These are phyloP conservation scores for Singerocomus inundabilis DNA, from an alignment of 1,284 basidiomycete species.

Conservation along the genomic window DNA sequence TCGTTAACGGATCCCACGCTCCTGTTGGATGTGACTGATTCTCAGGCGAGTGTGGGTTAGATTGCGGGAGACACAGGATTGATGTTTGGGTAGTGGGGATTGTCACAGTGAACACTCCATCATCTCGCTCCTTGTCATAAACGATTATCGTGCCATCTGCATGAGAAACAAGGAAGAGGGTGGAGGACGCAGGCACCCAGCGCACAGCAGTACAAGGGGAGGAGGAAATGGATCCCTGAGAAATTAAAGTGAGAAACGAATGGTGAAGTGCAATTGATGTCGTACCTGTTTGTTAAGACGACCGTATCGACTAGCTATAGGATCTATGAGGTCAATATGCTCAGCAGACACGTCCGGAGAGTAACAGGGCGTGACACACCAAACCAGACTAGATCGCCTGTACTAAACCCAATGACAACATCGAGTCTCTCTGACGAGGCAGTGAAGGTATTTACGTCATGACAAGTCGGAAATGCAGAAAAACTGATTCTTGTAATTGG, in stretches of 20 bases:
- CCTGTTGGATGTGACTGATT: conserved; percentile 7
- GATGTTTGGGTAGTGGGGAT: conserved; percentile 41
- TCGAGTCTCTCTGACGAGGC: conserved; percentile 80
- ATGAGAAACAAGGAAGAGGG: conserved; percentile 89
- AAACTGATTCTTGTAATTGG: conserved; percentile 85
- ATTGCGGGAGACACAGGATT: conserved; percentile 10
- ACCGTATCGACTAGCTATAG: conserved; percentile 80
- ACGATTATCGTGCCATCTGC: conserved; percentile 86
- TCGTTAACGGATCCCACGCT: conserved; percentile 73
- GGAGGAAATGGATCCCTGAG: conserved; percentile 24
- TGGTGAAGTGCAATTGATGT: conserved; percentile 17
- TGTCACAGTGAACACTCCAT: conserved; percentile 67
- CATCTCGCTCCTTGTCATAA: conserved; percentile 88
- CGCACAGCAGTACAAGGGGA: conserved; percentile 57
- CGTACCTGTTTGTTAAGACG: conserved; percentile 88
- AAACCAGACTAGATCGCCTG: conserved; percentile 93
- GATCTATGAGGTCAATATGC: conserved; percentile 49
- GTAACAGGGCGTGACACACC: conserved; percentile 45
- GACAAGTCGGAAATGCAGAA: conserved; percentile 83
- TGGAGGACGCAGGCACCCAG: conserved; percentile 86
- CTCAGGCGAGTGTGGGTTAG: conserved; percentile 12
- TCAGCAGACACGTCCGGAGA: not conserved
- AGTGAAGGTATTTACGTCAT: conserved; percentile 82
- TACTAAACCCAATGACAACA: conserved; percentile 88
- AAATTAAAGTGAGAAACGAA: conserved; percentile 10